Evolutionary conservation across 2,329 filamentous ascomycete genomes (phyloP).

Genomic region (Exserohilum turcica): DNA sequence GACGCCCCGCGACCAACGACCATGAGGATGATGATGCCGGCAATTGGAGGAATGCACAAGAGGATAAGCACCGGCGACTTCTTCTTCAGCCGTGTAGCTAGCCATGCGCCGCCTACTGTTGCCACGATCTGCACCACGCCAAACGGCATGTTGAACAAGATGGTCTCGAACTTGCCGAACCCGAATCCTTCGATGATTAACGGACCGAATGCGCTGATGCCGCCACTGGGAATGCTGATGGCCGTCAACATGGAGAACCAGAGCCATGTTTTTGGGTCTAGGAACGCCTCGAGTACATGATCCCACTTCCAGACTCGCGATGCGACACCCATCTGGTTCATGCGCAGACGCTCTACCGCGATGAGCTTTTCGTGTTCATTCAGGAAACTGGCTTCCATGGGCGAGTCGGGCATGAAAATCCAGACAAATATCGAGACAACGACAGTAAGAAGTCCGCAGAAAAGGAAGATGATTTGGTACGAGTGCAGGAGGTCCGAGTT

Average conservation of each 20-base stretch:
- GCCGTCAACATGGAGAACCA: constrained; percentile 54
- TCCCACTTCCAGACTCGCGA: constrained; percentile 57
- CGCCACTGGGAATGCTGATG: constrained; percentile 59
- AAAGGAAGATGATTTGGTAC: constrained; percentile 46
- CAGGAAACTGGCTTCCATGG: constrained; percentile 64
- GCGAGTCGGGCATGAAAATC: constrained; percentile 67
- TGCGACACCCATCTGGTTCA: constrained; percentile 52
- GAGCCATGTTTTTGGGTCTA: constrained; percentile 65
- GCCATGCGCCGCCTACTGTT: constrained; percentile 62
- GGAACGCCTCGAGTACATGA: constrained; percentile 59
- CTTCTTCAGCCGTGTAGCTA: constrained; percentile 60
- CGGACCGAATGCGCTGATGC: constrained; percentile 64
- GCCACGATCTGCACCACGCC: constrained; percentile 65
- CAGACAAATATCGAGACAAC: constrained; percentile 57
- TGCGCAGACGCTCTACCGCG: constrained; percentile 59
- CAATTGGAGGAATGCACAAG: constrained; percentile 62
- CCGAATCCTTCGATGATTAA: constrained; percentile 65
- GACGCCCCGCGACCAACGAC: constrained; percentile 53
- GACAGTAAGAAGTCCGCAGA: constrained; percentile 55
- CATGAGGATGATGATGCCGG: constrained; percentile 61
- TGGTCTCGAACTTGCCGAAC: constrained; percentile 61
- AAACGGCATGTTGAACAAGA: constrained; percentile 66
- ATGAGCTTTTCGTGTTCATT: constrained; percentile 61
- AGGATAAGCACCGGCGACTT: constrained; percentile 62
- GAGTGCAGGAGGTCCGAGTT: constrained; percentile 50